Base-by-base conservation (phyloP, 495 filamentous ascomycete genomes). In the Talaromyces borbonicus region DNA sequence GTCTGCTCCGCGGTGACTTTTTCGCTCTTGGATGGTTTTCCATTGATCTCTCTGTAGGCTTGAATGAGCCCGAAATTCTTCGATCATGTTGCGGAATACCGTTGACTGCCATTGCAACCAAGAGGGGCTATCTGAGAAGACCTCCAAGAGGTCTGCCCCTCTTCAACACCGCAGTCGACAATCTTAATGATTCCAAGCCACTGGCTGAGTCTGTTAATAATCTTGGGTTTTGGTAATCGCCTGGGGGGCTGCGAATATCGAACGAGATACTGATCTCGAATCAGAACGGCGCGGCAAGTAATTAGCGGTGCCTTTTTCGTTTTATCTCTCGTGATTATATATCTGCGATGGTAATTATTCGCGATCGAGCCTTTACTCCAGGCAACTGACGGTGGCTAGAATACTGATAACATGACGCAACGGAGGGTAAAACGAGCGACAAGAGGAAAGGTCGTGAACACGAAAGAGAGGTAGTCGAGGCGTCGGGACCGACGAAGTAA, bases 121-220 rank as follows among this genome's bases (percentile, higher is more conserved):
- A 22, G 14, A 27, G 43, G 43, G 43, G 18, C 43, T 33, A 25
- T 22, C 16, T 33, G 30, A 32, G 30, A 22, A 22, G 30, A 32
- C 43, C 30, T 25, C 30, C n/a, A 33, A 32, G 43, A 46, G 43
- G 43, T 46, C 43, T 46, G 43, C 43, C 43, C 43, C 43, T 46
- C 29, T 33, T 19, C 43, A 11, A 26, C 43, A 46, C 43, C 43
- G 20, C 16, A 22, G 43, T 31, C 19, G 30, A 23, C 30, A 18
- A 35, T 14, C 27, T 35, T 19, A 19, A 14, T 36, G 19, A 23
- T 41, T 26, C n/a, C 38, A 41, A 26, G 22, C 38, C n/a, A 26
- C 15, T 38, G 35, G 35, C 8, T 4, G 18, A 15, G 15, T 8
- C 18, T 11, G 35, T 38, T n/a, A n/a, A n/a, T n/a, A n/a, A n/a